Evolutionary conservation across 2,329 filamentous ascomycete species (phyloP).

Genomic region (Fusarium temperatum): DNA sequence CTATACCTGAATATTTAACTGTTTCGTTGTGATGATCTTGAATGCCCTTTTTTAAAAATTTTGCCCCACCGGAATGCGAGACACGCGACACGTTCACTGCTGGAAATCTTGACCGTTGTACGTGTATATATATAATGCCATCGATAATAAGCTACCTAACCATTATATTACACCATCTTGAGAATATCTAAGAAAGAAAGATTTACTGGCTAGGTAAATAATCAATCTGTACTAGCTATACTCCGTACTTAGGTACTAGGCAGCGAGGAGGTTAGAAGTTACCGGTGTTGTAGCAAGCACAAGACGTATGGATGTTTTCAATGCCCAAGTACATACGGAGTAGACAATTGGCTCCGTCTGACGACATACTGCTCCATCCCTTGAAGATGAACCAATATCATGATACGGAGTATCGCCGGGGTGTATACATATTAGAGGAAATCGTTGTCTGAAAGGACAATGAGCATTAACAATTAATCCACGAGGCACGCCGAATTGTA

Average conservation of each 20-base stretch:
- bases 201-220: not conserved
- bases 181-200: not conserved
- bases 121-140: not conserved
- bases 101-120: not conserved
- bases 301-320: not conserved
- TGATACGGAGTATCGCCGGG: not conserved
- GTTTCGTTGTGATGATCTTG: not conserved
- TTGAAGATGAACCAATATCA: not conserved
- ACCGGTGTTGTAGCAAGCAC: conserved; percentile 3
- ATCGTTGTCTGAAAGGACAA: conserved; percentile 18
- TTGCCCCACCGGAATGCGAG: not conserved
- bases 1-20: not conserved
- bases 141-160: not conserved
- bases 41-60: not conserved
- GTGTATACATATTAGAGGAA: not conserved
- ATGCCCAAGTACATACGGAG: not conserved
- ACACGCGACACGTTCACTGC: not conserved
- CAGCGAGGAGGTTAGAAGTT: not conserved
- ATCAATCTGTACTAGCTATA: not conserved
- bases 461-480: conserved; percentile 26
- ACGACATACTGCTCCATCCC: not conserved
- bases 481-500: not conserved
- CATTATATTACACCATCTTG: not conserved
- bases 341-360: not conserved
- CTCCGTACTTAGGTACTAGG: not conserved